phyloP scores from a whole-genome alignment of 257 asterid species.

The Leonotis leonurus region DNA sequence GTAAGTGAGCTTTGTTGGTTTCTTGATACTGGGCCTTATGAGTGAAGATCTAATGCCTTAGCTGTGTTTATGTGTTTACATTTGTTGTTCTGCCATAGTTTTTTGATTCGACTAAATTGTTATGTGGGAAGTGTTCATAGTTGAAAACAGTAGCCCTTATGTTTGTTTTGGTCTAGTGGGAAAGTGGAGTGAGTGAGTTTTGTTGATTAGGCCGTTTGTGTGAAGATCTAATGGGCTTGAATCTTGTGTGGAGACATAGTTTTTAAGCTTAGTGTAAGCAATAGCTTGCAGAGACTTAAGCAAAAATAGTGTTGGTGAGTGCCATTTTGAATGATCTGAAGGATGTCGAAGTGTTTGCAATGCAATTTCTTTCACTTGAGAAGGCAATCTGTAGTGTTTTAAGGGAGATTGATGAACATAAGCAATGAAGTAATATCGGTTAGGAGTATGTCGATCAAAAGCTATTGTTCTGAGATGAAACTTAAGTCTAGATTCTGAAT shows the following conservation, averaged over 20 bases:
- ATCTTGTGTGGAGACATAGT: background rate
- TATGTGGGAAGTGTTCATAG: background rate
- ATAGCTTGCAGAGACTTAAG: background rate
- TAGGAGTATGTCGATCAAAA: background rate
- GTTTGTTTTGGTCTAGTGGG: background rate
- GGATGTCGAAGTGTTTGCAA: background rate
- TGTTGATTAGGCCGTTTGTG: background rate
- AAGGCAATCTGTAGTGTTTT: background rate
- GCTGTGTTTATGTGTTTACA: background rate
- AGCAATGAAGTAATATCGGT: background rate
- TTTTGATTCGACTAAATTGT: background rate
- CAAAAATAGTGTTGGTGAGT: background rate
- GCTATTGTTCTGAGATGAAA: background rate
- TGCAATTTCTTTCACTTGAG: no score
- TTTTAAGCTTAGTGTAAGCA: background rate
- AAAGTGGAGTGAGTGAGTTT: background rate
- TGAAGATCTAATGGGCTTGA: background rate
- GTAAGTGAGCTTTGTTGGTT: background rate
- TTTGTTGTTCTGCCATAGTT: background rate
- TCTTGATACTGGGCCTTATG: constrained; percentile 14
- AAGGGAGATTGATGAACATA: background rate
- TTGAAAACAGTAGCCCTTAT: background rate
- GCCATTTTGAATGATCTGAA: background rate
- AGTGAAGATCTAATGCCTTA: constrained; percentile 26
- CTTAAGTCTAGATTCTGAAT: background rate